Base-by-base conservation (phyloP, 2,329 filamentous ascomycete species). In the Cercospora citrullina region DNA sequence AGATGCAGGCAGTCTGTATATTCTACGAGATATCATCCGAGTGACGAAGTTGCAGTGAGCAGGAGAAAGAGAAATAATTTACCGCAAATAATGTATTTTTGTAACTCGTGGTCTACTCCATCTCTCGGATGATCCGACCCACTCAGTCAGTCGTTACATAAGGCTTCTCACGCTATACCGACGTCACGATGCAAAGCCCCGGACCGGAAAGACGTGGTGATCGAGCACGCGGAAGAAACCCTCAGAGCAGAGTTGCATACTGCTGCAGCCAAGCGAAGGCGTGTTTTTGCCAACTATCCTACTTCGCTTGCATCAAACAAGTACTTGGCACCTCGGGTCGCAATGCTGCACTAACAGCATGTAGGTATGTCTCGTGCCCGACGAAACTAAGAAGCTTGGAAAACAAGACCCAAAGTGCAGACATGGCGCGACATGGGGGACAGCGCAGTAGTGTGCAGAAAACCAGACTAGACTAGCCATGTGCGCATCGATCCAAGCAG, bases 41-140 rank as follows among this genome's bases (percentile, higher is more conserved):
- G 42, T 63, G 28, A 63, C 42, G 6, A 51, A 63, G 28, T n/a
- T 63, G 60, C 60, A 63, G 60, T 63, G 4, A 23, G 36, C 3
- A 39, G 30, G 33, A 48, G 45, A 21, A 14, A 18, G 45, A 48
- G 36, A 42, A 42, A n/a, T 42, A 42, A 42, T 42, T 42, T 8
- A 42, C 36, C 36, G 16, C 36, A 5, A 36, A 36, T 4, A 33
- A 42, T 8, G 16, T 36, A 2, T n/a, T 4, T n/a, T n/a, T 3
- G 36, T 16, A 9, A 42, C 16, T n/a, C 14, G 6, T 42, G 36
- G 36, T 42, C 33, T 36, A 10, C 33, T 16, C 6, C 36, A n/a
- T 42, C 36, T 16, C 36, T 42, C 36, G 14, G n/a, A n/a, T 8
- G 33, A 36, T 8, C 6, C 16, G 36, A 42, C 16, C 36, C 36